Evolutionary conservation across 164 flowering plant species (phyloP).

Genomic region (Akebia trifoliata): DNA sequence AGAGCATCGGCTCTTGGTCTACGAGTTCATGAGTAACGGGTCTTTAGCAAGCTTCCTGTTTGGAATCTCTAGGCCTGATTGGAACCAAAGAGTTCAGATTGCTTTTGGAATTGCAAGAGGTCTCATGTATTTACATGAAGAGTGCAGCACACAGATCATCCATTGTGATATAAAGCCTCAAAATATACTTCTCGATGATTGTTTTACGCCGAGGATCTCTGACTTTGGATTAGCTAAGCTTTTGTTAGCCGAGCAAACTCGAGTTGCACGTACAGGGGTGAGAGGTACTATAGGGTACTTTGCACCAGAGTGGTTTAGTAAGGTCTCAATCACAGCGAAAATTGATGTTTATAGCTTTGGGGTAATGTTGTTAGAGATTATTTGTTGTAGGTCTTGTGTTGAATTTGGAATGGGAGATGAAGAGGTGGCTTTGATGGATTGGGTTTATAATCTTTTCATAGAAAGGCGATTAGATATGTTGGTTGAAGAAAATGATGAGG

Average conservation of each 20-base stretch:
- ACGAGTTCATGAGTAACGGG: constrained; percentile 21
- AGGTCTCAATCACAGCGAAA: constrained; percentile 5
- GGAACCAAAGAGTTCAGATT: constrained; percentile 11
- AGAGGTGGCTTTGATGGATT: constrained; percentile 1
- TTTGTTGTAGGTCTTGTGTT: constrained; percentile 6
- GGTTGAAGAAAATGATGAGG: constrained; percentile 2
- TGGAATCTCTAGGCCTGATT: constrained; percentile 9
- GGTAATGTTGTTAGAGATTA: constrained; percentile 1
- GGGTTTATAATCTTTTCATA: constrained; percentile 7
- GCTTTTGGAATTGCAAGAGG: constrained; percentile 16
- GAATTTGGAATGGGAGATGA: not conserved
- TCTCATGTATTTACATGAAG: constrained; percentile 23
- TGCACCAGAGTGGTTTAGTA: constrained; percentile 15
- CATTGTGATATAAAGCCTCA: constrained; percentile 25
- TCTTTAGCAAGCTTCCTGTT: constrained; percentile 17
- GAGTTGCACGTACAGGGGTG: constrained; percentile 6
- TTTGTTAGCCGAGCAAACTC: not conserved
- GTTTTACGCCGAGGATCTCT: constrained; percentile 12
- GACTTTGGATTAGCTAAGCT: constrained; percentile 19
- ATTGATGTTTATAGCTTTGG: constrained; percentile 15
- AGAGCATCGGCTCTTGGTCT: constrained; percentile 16
- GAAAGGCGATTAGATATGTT: not conserved
- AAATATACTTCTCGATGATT: constrained; percentile 21
- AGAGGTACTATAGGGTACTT: constrained; percentile 16
- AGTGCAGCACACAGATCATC: constrained; percentile 22